Evolutionary conservation across 257 asterid genomes (phyloP).

Genomic region (Capsicum rhomboideum): DNA sequence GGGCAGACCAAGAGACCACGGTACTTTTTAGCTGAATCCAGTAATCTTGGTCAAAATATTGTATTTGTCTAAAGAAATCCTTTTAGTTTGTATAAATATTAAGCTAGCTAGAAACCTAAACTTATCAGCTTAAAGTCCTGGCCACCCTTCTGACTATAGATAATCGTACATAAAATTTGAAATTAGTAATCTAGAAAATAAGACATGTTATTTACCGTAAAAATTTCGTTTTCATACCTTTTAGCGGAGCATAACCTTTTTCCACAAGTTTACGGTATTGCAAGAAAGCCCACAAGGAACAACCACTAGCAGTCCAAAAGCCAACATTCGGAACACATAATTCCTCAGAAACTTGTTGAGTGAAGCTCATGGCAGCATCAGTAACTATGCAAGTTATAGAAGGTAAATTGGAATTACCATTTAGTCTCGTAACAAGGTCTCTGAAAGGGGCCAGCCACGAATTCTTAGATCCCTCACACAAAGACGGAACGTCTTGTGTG

Average conservation of each 20-base stretch:
- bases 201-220: too few relatives aligned
- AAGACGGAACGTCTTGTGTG: slow-evolving; percentile 9
- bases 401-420: neutral
- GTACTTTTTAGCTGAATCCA: too few relatives aligned
- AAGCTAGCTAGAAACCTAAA: too few relatives aligned
- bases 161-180: neutral
- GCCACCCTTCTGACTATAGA: neutral
- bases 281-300: slow-evolving; percentile 5
- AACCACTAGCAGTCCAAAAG: slow-evolving; percentile 18
- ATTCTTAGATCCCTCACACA: slow-evolving; percentile 10
- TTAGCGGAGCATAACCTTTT: slow-evolving; percentile 11
- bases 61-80: too few relatives aligned
- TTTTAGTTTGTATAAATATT: too few relatives aligned
- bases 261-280: slow-evolving; percentile 11
- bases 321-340: slow-evolving; percentile 9
- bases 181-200: too few relatives aligned
- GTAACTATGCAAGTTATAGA: slow-evolving; percentile 14
- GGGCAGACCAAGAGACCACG: too few relatives aligned
- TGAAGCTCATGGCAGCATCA: slow-evolving; percentile 17
- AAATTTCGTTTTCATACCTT: slow-evolving; percentile 1
- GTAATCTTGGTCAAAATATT: too few relatives aligned
- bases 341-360: slow-evolving; percentile 4
- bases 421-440: slow-evolving; percentile 6
- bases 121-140: neutral
- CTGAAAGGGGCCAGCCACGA: slow-evolving; percentile 9